Conservation (phyloP, 495 filamentous ascomycete species). For the Annulohypoxylon stygium region DNA sequence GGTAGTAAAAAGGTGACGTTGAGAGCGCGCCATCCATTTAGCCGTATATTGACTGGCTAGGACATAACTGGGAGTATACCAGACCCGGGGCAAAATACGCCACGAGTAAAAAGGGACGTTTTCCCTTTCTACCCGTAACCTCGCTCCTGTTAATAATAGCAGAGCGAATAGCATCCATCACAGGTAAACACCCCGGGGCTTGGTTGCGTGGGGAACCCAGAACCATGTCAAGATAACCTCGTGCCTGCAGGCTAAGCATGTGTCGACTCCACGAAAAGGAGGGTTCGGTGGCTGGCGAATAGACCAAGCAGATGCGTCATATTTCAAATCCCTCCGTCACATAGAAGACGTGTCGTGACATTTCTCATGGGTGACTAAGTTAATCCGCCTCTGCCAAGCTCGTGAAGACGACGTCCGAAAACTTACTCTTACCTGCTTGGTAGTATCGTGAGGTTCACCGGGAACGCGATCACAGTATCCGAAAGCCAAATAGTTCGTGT, state of each 20-base stretch:
- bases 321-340: conserved; percentile 46
- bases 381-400: conserved; percentile 36
- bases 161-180: conserved; percentile 36
- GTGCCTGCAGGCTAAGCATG: conserved; percentile 44
- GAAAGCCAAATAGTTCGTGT: conserved; percentile 23
- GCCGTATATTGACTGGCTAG: conserved; percentile 50
- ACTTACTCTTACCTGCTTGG: conserved; percentile 28
- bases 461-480: conserved; percentile 41
- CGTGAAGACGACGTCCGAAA: conserved; percentile 31
- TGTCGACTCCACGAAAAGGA: conserved; percentile 34
- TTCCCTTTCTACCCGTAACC: conserved; percentile 43
- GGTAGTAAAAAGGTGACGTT: conserved; percentile 48
- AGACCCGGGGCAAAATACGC: conserved; percentile 46
- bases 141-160: conserved; percentile 35
- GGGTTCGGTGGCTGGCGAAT: conserved; percentile 32
- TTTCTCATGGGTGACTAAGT: conserved; percentile 44
- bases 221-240: conserved; percentile 36
- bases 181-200: conserved; percentile 25
- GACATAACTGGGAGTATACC: conserved; percentile 34
- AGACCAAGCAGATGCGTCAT: conserved; percentile 47
- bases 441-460: conserved; percentile 39
- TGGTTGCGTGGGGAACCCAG: conserved; percentile 23
- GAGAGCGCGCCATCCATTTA: conserved; percentile 47
- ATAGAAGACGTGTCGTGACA: conserved; percentile 27
- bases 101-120: conserved; percentile 31